phyloP scores from a whole-genome alignment of 192 early-diverging fungal species.

The Funneliformis mosseae region DNA sequence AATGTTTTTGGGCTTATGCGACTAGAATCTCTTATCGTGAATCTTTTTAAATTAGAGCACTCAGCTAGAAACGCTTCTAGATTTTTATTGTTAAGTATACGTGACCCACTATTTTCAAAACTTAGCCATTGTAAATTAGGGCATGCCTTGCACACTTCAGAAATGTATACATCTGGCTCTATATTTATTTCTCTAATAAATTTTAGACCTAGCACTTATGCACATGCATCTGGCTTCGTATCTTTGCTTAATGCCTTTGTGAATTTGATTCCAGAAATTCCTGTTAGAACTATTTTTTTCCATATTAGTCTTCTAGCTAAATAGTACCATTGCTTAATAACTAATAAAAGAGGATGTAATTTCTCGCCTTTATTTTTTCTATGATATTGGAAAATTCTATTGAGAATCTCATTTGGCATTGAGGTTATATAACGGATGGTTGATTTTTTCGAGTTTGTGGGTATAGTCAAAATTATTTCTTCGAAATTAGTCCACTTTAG shows the following conservation, averaged over 20 bases:
- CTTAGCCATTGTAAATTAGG: slow-evolving; percentile 11
- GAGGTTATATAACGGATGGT: no score
- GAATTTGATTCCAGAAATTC: neutral
- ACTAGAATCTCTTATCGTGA: neutral
- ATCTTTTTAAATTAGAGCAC: slow-evolving; percentile 1
- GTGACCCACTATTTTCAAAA: neutral
- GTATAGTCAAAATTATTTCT: neutral
- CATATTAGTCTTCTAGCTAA: slow-evolving; percentile 6
- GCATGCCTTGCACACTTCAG: neutral
- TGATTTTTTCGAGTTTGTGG: no score
- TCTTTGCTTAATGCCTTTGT: neutral
- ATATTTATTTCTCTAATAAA: slow-evolving; percentile 11
- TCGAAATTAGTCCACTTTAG: neutral
- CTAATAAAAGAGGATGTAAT: neutral
- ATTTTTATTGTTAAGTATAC: slow-evolving; percentile 22
- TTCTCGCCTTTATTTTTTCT: no score
- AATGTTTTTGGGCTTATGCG: neutral
- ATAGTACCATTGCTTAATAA: slow-evolving; percentile 8
- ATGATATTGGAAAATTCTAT: neutral
- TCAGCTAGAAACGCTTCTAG: neutral
- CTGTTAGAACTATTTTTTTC: neutral
- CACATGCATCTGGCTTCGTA: neutral
- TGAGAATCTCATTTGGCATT: slow-evolving; percentile 9
- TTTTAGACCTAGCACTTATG: neutral
- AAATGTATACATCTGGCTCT: neutral